Evolutionary conservation across 176 grass and related monocot genomes (phyloP), one percentile per base, ranked within the genome.

Genomic region (Rhynchospora pubera): DNA sequence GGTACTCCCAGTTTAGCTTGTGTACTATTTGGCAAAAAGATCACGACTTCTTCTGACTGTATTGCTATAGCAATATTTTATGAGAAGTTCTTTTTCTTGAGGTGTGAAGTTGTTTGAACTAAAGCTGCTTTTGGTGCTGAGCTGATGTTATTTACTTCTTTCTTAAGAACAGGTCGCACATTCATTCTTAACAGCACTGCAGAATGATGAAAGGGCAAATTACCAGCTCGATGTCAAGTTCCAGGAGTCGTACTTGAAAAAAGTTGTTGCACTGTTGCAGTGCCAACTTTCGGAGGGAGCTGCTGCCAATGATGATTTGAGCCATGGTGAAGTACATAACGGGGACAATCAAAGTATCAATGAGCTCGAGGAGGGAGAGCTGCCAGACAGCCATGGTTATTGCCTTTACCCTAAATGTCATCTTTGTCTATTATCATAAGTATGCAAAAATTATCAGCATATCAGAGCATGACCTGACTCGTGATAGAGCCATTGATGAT

Each of bases 151-250:
- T 77, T 85, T 39, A 30, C 5, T 73, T 84, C 43, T 53, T 80
- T 84, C 65, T 76, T 76, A 76, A 47, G n/a, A 62, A 62, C 88
- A 98, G 95, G 95, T 99, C 88, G 96, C 87, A 80, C 84, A 83
- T 51, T 99, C 96, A 50, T 99, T 99, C 77, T 90, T 95, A 82
- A 99, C 92, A 52, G 96, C 89, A 50, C 89, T 99, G 63, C 96
- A 99, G 79, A 95, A 90, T 77, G 96, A 99, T 85, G 96, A 99
- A 82, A 99, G 96, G 66, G 91, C 92, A 58, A 95, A 95, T 80
- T 99, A 95, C 79, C 96, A 99, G 82, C 84, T 99, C 70, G 96
- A 99, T 88, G 87, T 99, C 62, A 99, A 99, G 77, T 99, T 99
- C 78, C 96, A 99, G 88, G 96, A 99, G 79, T 95, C 85, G 11